A percentile compares a stretch with the other conserved stretches of the same genome.
Conservation (phyloP, 2,329 filamentous ascomycete genomes). For the Pseudocercospora pini-densiflorae region DNA sequence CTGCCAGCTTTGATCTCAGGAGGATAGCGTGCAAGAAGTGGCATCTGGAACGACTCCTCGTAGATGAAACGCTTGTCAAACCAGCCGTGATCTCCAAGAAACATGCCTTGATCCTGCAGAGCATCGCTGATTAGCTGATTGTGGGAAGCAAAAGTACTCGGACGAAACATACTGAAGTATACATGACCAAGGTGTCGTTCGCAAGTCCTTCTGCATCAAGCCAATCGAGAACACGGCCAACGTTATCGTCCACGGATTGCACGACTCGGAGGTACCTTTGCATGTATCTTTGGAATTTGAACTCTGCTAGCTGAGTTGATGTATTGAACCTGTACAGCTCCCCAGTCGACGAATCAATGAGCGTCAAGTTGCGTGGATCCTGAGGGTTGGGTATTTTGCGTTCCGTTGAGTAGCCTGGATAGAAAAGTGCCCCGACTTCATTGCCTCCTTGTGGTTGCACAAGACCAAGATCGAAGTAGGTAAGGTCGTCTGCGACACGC, state of each 20-base stretch:
- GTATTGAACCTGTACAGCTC: constrained; percentile 53
- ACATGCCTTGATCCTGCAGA: constrained; percentile 49
- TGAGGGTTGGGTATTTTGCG: constrained; percentile 48
- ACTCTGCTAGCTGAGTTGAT: constrained; percentile 51
- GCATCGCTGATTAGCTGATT: not conserved
- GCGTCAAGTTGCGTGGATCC: constrained; percentile 39
- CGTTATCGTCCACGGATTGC: constrained; percentile 58
- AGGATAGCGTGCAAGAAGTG: constrained; percentile 56
- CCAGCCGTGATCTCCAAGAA: constrained; percentile 62
- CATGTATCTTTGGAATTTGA: constrained; percentile 63
- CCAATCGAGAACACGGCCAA: constrained; percentile 36
- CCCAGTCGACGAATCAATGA: constrained; percentile 55
- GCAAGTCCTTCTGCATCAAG: constrained; percentile 1
- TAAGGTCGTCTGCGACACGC: constrained; percentile 57
- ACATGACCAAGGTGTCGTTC: not conserved
- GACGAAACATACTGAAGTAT: not conserved
- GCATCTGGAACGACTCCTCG: constrained; percentile 63
- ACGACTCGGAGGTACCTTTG: constrained; percentile 60
- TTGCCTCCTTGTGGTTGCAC: constrained; percentile 56
- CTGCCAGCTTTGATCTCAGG: constrained; percentile 45
- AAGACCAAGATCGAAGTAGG: constrained; percentile 51
- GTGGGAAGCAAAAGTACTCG: not conserved
- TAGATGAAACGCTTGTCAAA: constrained; percentile 65
- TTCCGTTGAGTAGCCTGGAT: constrained; percentile 33
- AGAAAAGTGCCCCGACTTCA: constrained; percentile 42